Conservation (phyloP, 2,329 filamentous ascomycete genomes). For the Ceratocystis lukuohia region DNA sequence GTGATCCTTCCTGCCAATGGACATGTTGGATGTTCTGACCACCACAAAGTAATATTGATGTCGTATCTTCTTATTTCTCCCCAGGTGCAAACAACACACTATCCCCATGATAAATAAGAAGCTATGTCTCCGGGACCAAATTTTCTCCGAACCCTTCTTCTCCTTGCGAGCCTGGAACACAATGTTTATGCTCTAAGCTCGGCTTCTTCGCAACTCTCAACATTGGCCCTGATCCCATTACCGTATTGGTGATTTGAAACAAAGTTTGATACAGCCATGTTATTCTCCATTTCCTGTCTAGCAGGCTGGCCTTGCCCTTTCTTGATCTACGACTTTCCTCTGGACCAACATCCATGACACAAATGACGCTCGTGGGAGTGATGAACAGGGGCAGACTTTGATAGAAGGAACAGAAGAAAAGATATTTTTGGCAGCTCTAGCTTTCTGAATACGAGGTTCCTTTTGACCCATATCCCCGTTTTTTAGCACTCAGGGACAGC, state of each 20-base stretch:
- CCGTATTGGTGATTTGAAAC: neutral
- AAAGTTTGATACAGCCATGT: neutral
- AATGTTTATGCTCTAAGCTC: neutral
- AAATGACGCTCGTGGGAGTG: neutral
- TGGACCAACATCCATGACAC: neutral
- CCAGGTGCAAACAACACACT: neutral
- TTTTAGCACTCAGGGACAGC: neutral
- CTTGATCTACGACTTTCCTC: neutral
- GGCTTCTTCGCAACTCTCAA: neutral
- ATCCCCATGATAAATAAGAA: neutral
- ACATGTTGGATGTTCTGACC: neutral
- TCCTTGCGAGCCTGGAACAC: neutral
- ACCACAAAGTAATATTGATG: neutral
- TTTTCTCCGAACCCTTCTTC: neutral
- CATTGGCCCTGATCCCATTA: neutral
- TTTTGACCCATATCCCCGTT: neutral
- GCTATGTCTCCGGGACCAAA: neutral
- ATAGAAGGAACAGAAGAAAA: neutral
- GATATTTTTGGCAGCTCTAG: conserved; percentile 10
- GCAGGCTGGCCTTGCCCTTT: neutral
- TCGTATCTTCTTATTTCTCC: neutral
- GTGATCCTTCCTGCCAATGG: neutral
- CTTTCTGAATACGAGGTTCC: conserved; percentile 2
- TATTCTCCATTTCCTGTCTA: neutral
- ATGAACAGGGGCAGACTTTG: neutral